These are phyloP conservation scores for Pseudogymnoascus sp. DNA, from an alignment of 2,329 filamentous ascomycete genomes.

Conservation along the genomic window DNA sequence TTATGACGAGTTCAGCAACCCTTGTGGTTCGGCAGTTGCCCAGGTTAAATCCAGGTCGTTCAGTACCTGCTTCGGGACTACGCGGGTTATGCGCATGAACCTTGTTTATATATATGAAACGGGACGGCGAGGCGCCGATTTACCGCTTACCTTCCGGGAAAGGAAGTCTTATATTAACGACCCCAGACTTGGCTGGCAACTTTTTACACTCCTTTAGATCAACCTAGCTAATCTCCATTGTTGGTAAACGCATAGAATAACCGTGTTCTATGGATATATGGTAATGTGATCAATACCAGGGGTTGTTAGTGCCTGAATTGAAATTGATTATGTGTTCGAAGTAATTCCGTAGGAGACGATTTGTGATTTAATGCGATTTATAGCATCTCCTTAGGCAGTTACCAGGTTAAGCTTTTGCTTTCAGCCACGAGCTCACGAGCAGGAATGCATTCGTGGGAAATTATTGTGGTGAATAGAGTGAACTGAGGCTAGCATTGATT, in stretches of 20 bases:
- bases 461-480: background rate
- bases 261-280: background rate
- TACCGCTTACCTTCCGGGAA: background rate
- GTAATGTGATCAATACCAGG: background rate
- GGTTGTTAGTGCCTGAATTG: background rate
- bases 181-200: background rate
- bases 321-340: background rate
- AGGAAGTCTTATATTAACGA: background rate
- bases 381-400: background rate
- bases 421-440: background rate
- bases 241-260: background rate
- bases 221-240: background rate
- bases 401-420: background rate
- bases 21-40: background rate
- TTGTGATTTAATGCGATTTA: background rate
- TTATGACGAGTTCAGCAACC: background rate
- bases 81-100: background rate
- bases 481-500: background rate
- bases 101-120: slow-evolving; percentile 4
- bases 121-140: background rate
- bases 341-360: background rate
- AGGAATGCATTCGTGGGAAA: background rate
- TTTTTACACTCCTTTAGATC: background rate
- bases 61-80: background rate
- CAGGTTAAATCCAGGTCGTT: background rate